Conservation (phyloP, 306 rosid species). For the Prunus mira region DNA sequence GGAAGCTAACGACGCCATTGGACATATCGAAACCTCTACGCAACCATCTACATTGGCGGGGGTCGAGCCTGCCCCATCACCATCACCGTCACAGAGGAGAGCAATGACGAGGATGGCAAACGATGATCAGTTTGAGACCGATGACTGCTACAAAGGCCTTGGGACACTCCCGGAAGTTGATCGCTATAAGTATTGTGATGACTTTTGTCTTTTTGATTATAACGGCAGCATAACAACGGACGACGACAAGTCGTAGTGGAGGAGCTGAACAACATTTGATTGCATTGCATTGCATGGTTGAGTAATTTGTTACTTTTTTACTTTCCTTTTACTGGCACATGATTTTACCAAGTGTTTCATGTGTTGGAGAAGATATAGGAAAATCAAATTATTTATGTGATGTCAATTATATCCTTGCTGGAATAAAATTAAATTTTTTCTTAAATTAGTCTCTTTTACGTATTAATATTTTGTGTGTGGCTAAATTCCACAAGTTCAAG, state of each 20-base stretch:
- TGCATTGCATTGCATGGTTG: not conserved
- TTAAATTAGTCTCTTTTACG: not conserved
- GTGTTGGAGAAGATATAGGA: not conserved
- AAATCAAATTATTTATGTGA: not conserved
- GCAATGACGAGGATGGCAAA: not conserved
- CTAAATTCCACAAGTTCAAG: no score
- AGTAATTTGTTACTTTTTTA: not conserved
- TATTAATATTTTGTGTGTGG: no score
- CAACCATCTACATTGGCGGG: not conserved
- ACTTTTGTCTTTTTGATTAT: not conserved
- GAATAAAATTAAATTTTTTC: not conserved
- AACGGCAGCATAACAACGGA: not conserved
- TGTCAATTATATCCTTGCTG: not conserved
- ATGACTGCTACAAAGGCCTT: constrained; percentile 16
- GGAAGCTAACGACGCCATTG: not conserved
- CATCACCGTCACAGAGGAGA: not conserved
- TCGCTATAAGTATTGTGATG: not conserved
- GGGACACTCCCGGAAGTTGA: constrained; percentile 22
- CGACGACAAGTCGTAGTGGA: not conserved
- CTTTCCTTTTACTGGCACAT: not conserved
- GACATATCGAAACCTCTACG: not conserved
- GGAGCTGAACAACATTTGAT: not conserved
- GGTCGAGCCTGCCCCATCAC: not conserved
- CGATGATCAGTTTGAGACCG: constrained; percentile 7
- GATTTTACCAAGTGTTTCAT: not conserved